These are phyloP conservation scores for Solanum raphanifolium DNA, from an alignment of 257 asterid genomes.

Conservation along the genomic window DNA sequence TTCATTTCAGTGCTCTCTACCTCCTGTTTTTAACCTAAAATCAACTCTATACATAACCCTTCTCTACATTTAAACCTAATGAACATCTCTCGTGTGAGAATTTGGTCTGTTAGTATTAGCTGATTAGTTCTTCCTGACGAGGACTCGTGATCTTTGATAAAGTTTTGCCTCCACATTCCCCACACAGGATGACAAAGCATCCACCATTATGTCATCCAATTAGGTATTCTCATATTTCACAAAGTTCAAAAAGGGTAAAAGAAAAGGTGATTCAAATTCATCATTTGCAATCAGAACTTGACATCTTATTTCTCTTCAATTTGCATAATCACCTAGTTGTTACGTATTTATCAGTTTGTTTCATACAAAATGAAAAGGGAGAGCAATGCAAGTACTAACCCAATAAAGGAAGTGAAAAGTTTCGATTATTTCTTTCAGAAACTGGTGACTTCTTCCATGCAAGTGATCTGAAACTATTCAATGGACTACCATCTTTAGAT, in stretches of 20 bases:
- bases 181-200: background rate
- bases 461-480: constrained; percentile 55
- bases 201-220: background rate
- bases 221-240: background rate
- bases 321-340: background rate
- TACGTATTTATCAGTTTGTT: background rate
- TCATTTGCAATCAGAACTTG: background rate
- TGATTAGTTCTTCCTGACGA: background rate
- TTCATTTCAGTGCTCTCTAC: background rate
- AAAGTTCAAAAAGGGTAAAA: background rate
- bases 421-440: constrained; percentile 50
- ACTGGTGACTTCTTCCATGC: constrained; percentile 67
- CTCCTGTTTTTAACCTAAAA: background rate
- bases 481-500: constrained; percentile 75
- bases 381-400: constrained; percentile 33
- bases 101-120: background rate
- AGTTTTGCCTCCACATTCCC: background rate
- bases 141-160: background rate
- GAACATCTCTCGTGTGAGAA: background rate
- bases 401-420: constrained; percentile 41
- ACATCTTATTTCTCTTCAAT: background rate
- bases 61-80: background rate
- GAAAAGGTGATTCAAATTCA: background rate
- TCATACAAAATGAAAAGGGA: background rate
- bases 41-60: background rate